Conservation (phyloP, 1,284 basidiomycete species). For the Cryptococcus maquisensis region DNA sequence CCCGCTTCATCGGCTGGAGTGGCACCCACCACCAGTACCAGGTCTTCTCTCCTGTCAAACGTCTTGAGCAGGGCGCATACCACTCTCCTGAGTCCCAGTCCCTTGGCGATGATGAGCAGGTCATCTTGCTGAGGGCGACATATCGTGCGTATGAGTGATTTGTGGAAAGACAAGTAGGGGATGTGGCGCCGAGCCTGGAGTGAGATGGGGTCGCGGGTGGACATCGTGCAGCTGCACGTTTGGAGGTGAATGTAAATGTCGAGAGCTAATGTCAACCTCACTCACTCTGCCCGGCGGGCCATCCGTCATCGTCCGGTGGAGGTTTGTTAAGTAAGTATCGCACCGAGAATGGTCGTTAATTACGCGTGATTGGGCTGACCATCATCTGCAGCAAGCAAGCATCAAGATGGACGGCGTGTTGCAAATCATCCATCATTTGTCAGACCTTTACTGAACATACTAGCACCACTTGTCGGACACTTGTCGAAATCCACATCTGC, state of each 20-base stretch:
- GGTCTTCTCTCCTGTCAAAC: constrained; percentile 79
- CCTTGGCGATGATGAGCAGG: constrained; percentile 77
- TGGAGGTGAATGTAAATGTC: neutral
- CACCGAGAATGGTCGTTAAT: too few species aligned
- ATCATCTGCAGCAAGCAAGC: too few species aligned
- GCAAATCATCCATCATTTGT: too few species aligned
- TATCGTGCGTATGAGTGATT: constrained; percentile 48
- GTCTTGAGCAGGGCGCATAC: constrained; percentile 84
- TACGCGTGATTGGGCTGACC: too few species aligned
- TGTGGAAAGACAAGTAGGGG: constrained; percentile 50
- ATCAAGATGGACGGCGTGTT: too few species aligned
- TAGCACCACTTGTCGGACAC: too few species aligned
- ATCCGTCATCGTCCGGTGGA: too few species aligned
- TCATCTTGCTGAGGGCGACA: constrained; percentile 68
- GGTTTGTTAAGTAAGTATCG: too few species aligned
- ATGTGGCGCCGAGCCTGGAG: constrained; percentile 35
- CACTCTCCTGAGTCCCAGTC: constrained; percentile 73
- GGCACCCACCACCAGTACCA: constrained; percentile 76
- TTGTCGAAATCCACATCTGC: too few species aligned
- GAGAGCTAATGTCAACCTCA: neutral
- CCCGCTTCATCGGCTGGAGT: constrained; percentile 79
- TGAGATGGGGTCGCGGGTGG: too few species aligned
- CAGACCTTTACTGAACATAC: too few species aligned
- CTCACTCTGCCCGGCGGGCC: neutral
- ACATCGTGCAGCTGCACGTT: too few species aligned